Evolutionary conservation across 495 filamentous ascomycete species (phyloP), one percentile per base, ranked within the genome.

Genomic region (Aspergillus affinis): DNA sequence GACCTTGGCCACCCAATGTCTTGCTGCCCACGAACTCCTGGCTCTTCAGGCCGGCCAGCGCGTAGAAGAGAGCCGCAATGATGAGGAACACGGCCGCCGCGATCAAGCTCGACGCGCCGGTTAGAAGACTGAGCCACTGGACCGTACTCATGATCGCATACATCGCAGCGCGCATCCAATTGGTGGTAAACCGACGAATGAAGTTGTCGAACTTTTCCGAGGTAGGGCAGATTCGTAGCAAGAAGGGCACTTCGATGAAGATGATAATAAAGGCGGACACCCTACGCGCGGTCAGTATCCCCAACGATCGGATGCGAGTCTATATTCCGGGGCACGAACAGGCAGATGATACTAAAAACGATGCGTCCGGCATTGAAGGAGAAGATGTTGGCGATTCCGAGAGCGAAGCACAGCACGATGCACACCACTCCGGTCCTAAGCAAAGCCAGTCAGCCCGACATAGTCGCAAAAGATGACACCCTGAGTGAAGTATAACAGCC

Each of bases 1-100:
- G 86, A 19, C 95, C 94, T 61, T 90, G 89, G 46, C 94, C 94
- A 61, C 94, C 94, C 59, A 99, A 78, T 20, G 95, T 98, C 86
- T 98, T 98, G 81, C 93, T 97, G 32, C 92, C 89, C 55, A 95
- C 84, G 73, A 99, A 99, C 26, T 88, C 91, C 78, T 99, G 94
- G 54, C 89, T 91, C 82, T 90, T 97, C 65, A 97, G 49, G 30
- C 83, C 94, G 17, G 94, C 94, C 51, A 93, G 76, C 10, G 81
- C 80, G 71, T 99, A 99, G 81, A 92, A 98, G 3, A 83, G 13
- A 9, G 84, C 88, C 2, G 94, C 90, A 54, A 96, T 67, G 3
- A 88, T 76, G 46, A 99, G 82, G 50, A 97, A 66, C 6, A 97
- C 81, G 6, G 93, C 94, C 4, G 91, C 90, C 0, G 91, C 94